Base-by-base conservation (phyloP, 495 filamentous ascomycete genomes). In the Corynascus novoguineensis region DNA sequence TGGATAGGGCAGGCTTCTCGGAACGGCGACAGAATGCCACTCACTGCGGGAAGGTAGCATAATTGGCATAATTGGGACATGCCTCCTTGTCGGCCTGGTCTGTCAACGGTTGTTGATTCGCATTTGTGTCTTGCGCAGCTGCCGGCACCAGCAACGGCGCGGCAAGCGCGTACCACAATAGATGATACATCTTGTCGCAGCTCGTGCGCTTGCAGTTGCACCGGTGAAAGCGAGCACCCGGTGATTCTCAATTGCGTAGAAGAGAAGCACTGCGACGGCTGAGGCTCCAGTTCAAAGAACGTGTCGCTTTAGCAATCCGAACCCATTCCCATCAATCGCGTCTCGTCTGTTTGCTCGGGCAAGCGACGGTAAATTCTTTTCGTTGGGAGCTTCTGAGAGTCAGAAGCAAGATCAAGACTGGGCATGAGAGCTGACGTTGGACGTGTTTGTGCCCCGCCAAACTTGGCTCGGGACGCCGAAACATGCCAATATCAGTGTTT, bases 31-130 rank as follows among this genome's bases (percentile, higher is more conserved):
- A 9, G 8, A 17, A 14, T 19, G 25, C 17, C 27, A 28, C 71
- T 60, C 49, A 74, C 72, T 82, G 80, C 0, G 71, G 67, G 57
- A 73, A 74, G 19, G 73, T 58, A 12, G 80, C 71, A 59, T 81
- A 83, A 24, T 65, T 65, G 8, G 71, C 71, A 59, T 83, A 83
- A 61, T 83, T 76, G 0, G 80, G 80, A 62, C 80, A 83, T 15
- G 75, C 76, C 37, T 49, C 42, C 25, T 55, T 46, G 42, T 60
- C 57, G 10, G 64, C 64, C 11, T 56, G 35, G 32, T 44, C 51
- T 44, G 27, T 53, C 56, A 70, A 37, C 12, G 63, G 67, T 49
- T 63, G 56, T 45, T 68, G 65, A 19, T 56, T 48, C 29, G 15
- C 45, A 37, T 60, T 52, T 52, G 53, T 47, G 12, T 46, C 57